Evolutionary conservation across 768 basidiomycete genomes (phyloP).

Genomic region (Antrodiella citrinella): DNA sequence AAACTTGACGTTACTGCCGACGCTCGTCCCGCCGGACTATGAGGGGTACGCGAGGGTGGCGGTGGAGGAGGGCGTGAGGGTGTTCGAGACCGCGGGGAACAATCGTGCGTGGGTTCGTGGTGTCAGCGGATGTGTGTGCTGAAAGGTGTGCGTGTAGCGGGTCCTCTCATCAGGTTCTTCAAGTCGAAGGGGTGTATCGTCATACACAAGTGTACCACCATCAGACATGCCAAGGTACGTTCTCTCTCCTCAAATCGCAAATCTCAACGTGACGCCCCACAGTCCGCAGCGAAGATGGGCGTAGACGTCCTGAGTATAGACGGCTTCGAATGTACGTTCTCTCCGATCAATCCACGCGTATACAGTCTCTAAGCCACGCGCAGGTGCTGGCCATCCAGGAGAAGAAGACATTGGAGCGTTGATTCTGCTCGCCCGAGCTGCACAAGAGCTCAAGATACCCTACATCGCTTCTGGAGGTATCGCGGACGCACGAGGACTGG

Average conservation of each 20-base stretch:
- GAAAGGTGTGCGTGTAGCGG: conserved; percentile 39
- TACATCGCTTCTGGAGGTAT: conserved; percentile 91
- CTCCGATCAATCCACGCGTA: neutral
- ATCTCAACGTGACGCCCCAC: neutral
- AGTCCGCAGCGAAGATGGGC: conserved; percentile 65
- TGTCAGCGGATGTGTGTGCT: neutral
- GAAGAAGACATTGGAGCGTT: conserved; percentile 90
- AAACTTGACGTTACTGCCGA: conserved; percentile 81
- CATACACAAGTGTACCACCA: conserved; percentile 86
- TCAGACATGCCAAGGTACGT: conserved; percentile 73
- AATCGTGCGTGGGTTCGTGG: conserved; percentile 70
- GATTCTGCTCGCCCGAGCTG: conserved; percentile 84
- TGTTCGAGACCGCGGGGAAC: conserved; percentile 92
- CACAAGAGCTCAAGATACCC: conserved; percentile 73
- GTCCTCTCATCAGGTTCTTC: conserved; percentile 70
- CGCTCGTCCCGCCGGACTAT: conserved; percentile 88
- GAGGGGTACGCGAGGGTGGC: conserved; percentile 74
- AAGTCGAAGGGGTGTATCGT: conserved; percentile 73
- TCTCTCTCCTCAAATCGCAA: neutral
- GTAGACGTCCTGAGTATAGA: conserved; percentile 89
- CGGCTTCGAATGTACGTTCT: conserved; percentile 73
- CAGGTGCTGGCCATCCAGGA: conserved; percentile 90
- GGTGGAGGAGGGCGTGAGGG: conserved; percentile 78
- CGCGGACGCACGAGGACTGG: conserved; percentile 79
- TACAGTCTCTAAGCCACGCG: conserved; percentile 10